Base-by-base conservation (phyloP, 129 eudicot species). In the Sambucus nigra region DNA sequence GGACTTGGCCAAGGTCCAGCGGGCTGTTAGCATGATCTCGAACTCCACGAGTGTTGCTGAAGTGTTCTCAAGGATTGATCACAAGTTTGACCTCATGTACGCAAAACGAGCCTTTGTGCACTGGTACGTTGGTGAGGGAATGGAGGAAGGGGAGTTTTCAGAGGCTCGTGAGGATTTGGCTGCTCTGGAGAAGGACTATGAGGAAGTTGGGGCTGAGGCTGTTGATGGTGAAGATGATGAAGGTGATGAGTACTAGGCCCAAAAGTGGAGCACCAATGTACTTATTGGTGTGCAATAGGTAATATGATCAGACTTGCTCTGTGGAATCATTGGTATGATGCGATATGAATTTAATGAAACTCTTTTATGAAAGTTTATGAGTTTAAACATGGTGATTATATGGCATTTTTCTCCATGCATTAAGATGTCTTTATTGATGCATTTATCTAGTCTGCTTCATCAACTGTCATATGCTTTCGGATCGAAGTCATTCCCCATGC, bases 111-210 rank as follows among this genome's bases (percentile, higher is more conserved):
- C 73, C 1, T 66, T 73, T 60, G 69, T 61, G n/a, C 73, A 73
- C 39, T 67, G 73, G 79, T 73, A 73, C 7, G 78, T 72, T 2
- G 78, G 78, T 24, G 78, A 73, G 52, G 61, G 79, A 10, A 73
- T 73, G 73, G 75, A 70, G 68, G 75, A 73, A 61, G 74, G 73
- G 2, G 73, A 73, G 40, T 73, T 73, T 23, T 67, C 73, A 0
- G 74, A 66, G 39, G 69, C 73, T 19, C 42, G 79, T 2, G 79
- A 73, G 60, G 73, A 73, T 58, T 58, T 70, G 18, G 76, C 76
- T 35, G 76, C 69, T 17, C 35, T 72, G 14, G 73, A 72, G 52
- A 72, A 72, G 54, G 77, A 72, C 47, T 72, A 72, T 7, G 72
- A 72, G 66, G 77, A 72, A 59, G 78, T 66, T 52, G 78, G 73